Percentiles rank a stretch among this genome's conserved stretches.
Evolutionary conservation across 2,329 filamentous ascomycete species (phyloP).

Genomic region (Talaromyces islandicus): DNA sequence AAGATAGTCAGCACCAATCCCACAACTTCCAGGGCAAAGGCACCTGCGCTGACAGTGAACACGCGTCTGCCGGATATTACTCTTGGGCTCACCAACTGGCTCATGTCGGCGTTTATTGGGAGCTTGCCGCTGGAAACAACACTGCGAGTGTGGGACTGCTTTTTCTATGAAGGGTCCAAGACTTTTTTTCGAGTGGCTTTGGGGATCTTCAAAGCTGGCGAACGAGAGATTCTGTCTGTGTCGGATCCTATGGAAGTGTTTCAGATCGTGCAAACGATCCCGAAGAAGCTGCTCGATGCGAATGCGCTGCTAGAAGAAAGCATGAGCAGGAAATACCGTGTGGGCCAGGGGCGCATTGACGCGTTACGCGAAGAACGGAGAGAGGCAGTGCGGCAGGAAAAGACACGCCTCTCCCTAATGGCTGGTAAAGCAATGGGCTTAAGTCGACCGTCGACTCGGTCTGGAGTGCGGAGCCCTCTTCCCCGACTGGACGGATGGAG

Average conservation of each 20-base stretch:
- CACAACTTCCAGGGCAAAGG: constrained; percentile 30
- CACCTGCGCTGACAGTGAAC: constrained; percentile 36
- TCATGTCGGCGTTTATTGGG: constrained; percentile 95
- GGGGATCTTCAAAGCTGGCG: constrained; percentile 83
- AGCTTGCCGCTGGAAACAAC: constrained; percentile 88
- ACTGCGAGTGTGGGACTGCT: constrained; percentile 87
- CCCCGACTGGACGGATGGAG: constrained; percentile 11
- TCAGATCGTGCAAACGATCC: constrained; percentile 83
- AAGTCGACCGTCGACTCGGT: constrained; percentile 9
- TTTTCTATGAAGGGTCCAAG: constrained; percentile 93
- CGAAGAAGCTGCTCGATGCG: constrained; percentile 72
- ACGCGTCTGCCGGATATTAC: constrained; percentile 77
- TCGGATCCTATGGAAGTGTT: constrained; percentile 92
- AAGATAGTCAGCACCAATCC: constrained; percentile 72
- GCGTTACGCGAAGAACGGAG: constrained; percentile 65
- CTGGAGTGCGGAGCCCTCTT: constrained; percentile 10
- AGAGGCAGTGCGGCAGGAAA: constrained; percentile 39
- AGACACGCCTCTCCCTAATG: constrained; percentile 32
- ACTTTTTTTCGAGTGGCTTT: constrained; percentile 89
- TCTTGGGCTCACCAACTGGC: constrained; percentile 90
- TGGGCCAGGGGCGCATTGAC: constrained; percentile 78
- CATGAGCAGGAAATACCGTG: constrained; percentile 70
- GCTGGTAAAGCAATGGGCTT: constrained; percentile 19
- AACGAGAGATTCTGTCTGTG: constrained; percentile 71
- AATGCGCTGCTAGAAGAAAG: constrained; percentile 78